Conservation (phyloP, 2,329 filamentous ascomycete genomes). For the Fusarium irregulare region DNA sequence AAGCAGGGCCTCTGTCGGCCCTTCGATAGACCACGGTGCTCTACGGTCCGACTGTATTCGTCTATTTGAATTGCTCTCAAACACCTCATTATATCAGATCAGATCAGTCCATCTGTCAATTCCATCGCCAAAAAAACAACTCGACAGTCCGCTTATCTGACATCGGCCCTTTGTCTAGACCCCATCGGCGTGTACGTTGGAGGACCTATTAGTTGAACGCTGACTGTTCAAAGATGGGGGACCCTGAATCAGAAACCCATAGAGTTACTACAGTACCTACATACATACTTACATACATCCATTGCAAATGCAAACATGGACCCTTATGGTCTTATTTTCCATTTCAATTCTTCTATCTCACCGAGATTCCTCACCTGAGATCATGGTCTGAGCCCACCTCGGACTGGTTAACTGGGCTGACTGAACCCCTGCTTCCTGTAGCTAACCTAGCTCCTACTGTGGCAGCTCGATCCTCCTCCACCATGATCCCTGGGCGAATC, state of each 20-base stretch:
- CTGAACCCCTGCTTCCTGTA: constrained; percentile 29
- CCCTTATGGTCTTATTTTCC: constrained; percentile 39
- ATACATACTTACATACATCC: neutral
- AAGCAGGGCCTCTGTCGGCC: constrained; percentile 39
- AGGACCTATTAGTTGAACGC: neutral
- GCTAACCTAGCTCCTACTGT: neutral
- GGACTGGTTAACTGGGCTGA: constrained; percentile 22
- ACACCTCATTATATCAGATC: constrained; percentile 20
- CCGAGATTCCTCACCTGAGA: constrained; percentile 45
- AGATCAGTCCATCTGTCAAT: constrained; percentile 36
- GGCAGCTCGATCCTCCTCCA: constrained; percentile 28
- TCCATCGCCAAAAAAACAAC: constrained; percentile 30
- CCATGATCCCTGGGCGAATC: constrained; percentile 35
- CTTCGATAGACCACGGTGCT: constrained; percentile 41
- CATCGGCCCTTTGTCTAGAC: constrained; percentile 19
- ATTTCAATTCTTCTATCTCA: constrained; percentile 35
- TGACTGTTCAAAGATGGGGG: constrained; percentile 9
- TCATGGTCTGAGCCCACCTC: constrained; percentile 39
- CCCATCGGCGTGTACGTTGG: constrained; percentile 21
- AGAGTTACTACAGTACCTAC: neutral
- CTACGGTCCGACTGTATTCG: constrained; percentile 44
- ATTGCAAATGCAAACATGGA: constrained; percentile 5
- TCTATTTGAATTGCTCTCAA: neutral
- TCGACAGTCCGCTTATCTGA: constrained; percentile 36
- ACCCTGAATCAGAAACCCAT: constrained; percentile 3